These are phyloP conservation scores for Cladosporium sp. DNA, from an alignment of 2,329 filamentous ascomycete species.

Conservation along the genomic window DNA sequence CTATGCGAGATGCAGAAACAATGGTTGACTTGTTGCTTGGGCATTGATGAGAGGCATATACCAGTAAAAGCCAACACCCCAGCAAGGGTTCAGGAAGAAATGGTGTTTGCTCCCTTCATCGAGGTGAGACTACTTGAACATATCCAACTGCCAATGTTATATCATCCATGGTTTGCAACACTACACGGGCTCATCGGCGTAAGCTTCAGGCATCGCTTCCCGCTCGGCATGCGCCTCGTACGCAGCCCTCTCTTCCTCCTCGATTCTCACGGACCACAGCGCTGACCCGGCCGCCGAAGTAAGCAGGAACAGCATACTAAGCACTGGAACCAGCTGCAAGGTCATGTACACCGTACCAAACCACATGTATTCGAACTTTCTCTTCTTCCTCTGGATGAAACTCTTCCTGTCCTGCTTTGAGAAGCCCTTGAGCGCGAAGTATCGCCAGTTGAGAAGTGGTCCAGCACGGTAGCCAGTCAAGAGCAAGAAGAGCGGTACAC, in stretches of 20 bases:
- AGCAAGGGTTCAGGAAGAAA: no score
- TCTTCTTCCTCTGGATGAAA: constrained; percentile 62
- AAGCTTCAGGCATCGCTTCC: constrained; percentile 15
- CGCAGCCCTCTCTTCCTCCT: constrained; percentile 15
- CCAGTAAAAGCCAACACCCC: no score
- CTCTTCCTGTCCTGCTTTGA: constrained; percentile 70
- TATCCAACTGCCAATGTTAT: no score
- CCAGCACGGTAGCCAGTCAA: constrained; percentile 85
- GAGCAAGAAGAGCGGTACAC: constrained; percentile 81
- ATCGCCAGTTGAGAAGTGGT: constrained; percentile 86
- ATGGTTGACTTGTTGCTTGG: no score
- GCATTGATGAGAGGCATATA: no score
- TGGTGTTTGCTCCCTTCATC: no score
- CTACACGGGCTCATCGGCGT: constrained; percentile 13
- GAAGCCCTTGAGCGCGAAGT: constrained; percentile 77
- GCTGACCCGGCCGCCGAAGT: constrained; percentile 83
- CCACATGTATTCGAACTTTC: constrained; percentile 85
- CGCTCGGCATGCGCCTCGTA: constrained; percentile 5
- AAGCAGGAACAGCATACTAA: constrained; percentile 93
- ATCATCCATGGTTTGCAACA: neutral
- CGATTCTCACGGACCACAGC: constrained; percentile 59
- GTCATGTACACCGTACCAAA: constrained; percentile 85
- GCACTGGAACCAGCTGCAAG: constrained; percentile 80
- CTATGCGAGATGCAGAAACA: no score
- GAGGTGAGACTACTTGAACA: no score